These are phyloP conservation scores for Coemansia sp. DNA, from an alignment of 192 early-diverging fungal genomes.

Conservation along the genomic window DNA sequence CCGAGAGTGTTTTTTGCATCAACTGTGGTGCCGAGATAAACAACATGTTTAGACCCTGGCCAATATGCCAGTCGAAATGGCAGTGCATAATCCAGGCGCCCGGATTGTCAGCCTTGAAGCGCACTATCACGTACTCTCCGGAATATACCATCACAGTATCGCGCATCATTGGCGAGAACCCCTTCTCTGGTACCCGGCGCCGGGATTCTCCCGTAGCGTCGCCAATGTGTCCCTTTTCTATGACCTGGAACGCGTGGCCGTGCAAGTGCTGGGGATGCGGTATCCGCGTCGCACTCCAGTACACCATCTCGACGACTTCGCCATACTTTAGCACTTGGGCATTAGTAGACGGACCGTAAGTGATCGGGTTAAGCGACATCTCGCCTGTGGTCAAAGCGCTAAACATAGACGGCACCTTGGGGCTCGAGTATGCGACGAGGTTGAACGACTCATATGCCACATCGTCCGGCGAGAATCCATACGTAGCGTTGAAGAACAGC, in stretches of 20 bases:
- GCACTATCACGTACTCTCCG: conserved; percentile 67
- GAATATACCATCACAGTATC: conserved; percentile 71
- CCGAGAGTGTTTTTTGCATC: conserved; percentile 19
- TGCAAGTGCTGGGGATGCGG: conserved; percentile 82
- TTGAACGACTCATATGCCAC: conserved; percentile 78
- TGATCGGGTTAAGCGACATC: conserved; percentile 55
- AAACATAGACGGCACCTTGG: conserved; percentile 67
- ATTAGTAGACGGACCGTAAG: conserved; percentile 70
- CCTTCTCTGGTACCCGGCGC: conserved; percentile 33
- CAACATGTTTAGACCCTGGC: conserved; percentile 70
- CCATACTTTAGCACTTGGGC: conserved; percentile 65
- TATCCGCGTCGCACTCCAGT: conserved; percentile 69
- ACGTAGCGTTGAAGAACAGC: conserved; percentile 62
- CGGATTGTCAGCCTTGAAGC: conserved; percentile 81
- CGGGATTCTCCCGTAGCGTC: conserved; percentile 46
- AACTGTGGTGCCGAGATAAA: conserved; percentile 49
- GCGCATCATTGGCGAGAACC: conserved; percentile 23
- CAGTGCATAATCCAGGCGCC: conserved; percentile 89
- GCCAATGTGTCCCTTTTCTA: conserved; percentile 56
- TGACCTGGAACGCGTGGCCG: conserved; percentile 83
- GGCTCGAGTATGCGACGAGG: conserved; percentile 63
- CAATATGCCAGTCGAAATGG: conserved; percentile 66
- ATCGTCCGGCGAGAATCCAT: conserved; percentile 64
- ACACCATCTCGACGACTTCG: conserved; percentile 68
- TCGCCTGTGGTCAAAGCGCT: conserved; percentile 65